These are phyloP conservation scores for Tagetes patula DNA, from an alignment of 129 eudicot species.

Conservation along the genomic window DNA sequence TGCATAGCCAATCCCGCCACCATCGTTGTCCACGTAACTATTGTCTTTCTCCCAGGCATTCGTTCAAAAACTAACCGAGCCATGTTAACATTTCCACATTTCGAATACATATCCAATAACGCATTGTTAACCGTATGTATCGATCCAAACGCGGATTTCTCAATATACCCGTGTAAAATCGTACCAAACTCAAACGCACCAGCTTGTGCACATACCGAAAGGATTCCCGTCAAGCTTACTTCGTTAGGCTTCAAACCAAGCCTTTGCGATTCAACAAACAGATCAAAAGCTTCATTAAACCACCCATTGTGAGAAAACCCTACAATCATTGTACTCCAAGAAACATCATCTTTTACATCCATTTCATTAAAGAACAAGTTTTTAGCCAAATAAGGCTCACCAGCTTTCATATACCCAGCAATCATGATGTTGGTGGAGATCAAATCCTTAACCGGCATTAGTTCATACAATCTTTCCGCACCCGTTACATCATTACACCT, in stretches of 20 bases:
- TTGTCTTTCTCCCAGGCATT: slow-evolving; percentile 37
- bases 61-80: slow-evolving; percentile 37
- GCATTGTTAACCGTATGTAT: slow-evolving; percentile 33
- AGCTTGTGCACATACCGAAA: slow-evolving; percentile 46
- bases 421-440: slow-evolving; percentile 31
- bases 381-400: slow-evolving; percentile 31
- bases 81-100: slow-evolving; percentile 42
- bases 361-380: slow-evolving; percentile 31
- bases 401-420: slow-evolving; percentile 35
- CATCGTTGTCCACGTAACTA: slow-evolving; percentile 51
- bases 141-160: slow-evolving; percentile 37
- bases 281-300: slow-evolving; percentile 40
- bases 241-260: slow-evolving; percentile 34
- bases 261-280: slow-evolving; percentile 25
- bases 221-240: slow-evolving; percentile 40
- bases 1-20: slow-evolving; percentile 53
- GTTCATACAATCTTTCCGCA: slow-evolving; percentile 29
- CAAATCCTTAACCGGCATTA: slow-evolving; percentile 37
- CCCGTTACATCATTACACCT: slow-evolving; percentile 41
- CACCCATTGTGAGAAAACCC: slow-evolving; percentile 45
- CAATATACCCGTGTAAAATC: slow-evolving; percentile 29
- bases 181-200: slow-evolving; percentile 42
- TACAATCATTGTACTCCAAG: slow-evolving; percentile 45
- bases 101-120: slow-evolving; percentile 38
- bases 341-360: slow-evolving; percentile 36